Evolutionary conservation across 345 rosid genomes (phyloP), one percentile per base, ranked within the genome.

Genomic region (Corchorus olitorius): DNA sequence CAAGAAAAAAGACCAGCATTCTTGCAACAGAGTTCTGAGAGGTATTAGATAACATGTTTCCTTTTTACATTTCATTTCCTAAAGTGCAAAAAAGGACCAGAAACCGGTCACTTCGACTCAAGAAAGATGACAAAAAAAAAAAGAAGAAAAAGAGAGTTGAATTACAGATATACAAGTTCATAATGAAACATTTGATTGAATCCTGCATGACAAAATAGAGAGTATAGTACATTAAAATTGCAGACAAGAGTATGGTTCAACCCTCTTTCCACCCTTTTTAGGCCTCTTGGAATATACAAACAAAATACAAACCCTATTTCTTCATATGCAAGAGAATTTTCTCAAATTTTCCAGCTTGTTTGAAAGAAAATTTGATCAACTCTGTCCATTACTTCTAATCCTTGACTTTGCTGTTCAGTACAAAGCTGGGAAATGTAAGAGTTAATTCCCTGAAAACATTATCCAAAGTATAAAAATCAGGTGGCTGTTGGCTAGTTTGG

Each of bases 371-470:
- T 16, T 37, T 2, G 34, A 43, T 9, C 50, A 1, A 17, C 16
- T 46, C 5, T 22, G 4, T 16, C 72, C 6, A 48, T n/a, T 49
- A 14, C 43, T 48, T 49, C 58, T 76, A 86, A 60, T 83, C 89
- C 53, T 11, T 67, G 54, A 80, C 89, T 70, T 71, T 81, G 39
- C 79, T 82, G 83, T 74, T 63, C 78, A 88, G 79, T 52, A 88
- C 84, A 78, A 90, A 86, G 77, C 92, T 88, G 16, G 92, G 94
- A 81, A 87, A 90, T 65, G 86, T 4, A 41, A 87, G 33, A 7
- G 91, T 88, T 72, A 90, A 11, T 76, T 88, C 92, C 89, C 94
- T 90, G 88, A 80, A 77, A 68, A 41, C 19, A 33, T 64, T 72
- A 73, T 68, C 0, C 70, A 59, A 65, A 71, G 20, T 19, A 11